Conservation (phyloP, 371 early-diverging fungal species). For the Mucor racemosus region DNA sequence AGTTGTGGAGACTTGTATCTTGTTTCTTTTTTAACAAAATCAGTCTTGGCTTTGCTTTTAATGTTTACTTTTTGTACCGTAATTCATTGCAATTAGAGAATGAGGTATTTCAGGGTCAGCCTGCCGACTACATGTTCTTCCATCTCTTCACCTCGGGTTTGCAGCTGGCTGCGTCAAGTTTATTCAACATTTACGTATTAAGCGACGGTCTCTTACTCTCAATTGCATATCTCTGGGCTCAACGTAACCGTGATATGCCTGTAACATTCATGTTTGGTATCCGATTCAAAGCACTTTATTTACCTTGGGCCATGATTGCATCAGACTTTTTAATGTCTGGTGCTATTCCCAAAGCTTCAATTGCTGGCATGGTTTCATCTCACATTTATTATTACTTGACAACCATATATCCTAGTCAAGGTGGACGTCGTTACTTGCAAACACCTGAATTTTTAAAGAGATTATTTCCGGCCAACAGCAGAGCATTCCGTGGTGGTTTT, state of each 20-base stretch:
- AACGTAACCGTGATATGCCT: constrained; percentile 61
- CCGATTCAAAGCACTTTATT: constrained; percentile 72
- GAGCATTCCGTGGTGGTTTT: constrained; percentile 22
- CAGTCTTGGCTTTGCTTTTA: constrained; percentile 66
- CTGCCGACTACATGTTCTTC: constrained; percentile 85
- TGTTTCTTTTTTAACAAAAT: constrained; percentile 65
- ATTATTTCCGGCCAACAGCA: constrained; percentile 44
- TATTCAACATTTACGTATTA: constrained; percentile 29
- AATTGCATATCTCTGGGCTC: constrained; percentile 80
- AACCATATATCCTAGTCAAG: constrained; percentile 58
- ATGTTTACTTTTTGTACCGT: constrained; percentile 74
- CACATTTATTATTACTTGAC: constrained; percentile 64
- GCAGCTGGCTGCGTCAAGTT: constrained; percentile 40
- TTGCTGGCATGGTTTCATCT: constrained; percentile 58
- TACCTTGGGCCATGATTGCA: constrained; percentile 74
- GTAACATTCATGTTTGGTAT: constrained; percentile 87
- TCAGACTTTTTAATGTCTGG: constrained; percentile 52
- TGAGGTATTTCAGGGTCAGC: constrained; percentile 67
- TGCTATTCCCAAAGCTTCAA: constrained; percentile 42
- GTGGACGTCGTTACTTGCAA: constrained; percentile 57
- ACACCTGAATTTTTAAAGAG: constrained; percentile 59
- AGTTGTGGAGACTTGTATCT: constrained; percentile 83
- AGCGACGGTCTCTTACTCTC: constrained; percentile 66
- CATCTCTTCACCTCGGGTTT: constrained; percentile 57
- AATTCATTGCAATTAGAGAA: constrained; percentile 77